Conservation (phyloP, 129 eudicot genomes). For the Centaurea solstitialis region DNA sequence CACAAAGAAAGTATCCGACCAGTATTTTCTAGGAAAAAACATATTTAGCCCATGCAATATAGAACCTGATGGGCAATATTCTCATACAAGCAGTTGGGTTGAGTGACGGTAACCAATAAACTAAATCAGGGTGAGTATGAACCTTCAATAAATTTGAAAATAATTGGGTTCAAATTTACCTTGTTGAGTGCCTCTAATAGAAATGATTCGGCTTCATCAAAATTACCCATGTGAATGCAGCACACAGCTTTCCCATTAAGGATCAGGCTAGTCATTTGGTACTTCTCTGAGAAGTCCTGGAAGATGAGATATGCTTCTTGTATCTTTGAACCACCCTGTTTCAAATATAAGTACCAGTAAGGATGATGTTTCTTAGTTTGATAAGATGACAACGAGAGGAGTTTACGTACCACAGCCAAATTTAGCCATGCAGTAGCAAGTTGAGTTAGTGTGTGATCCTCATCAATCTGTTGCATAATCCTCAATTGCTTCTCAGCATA, state of each 20-base stretch:
- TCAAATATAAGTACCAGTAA: constrained; percentile 13
- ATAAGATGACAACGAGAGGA: not conserved
- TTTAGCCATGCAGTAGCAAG: constrained; percentile 98
- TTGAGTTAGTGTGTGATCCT: constrained; percentile 96
- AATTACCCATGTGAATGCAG: constrained; percentile 97
- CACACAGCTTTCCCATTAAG: constrained; percentile 99
- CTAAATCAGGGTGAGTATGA: not conserved
- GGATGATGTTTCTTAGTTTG: not conserved
- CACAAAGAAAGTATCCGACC: not conserved
- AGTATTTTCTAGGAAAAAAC: not conserved
- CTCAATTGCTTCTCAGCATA: constrained; percentile 94
- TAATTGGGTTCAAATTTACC: constrained; percentile 33
- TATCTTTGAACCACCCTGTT: constrained; percentile 96
- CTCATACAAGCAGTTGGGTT: not conserved
- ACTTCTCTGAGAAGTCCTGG: constrained; percentile 96
- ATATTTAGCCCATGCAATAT: not conserved
- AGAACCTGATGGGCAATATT: not conserved
- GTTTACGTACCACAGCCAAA: constrained; percentile 79
- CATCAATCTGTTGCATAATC: constrained; percentile 94
- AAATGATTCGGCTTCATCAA: constrained; percentile 90
- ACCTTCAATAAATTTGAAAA: not conserved
- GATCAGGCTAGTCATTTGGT: constrained; percentile 77
- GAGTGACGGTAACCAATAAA: not conserved
- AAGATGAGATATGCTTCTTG: constrained; percentile 97
- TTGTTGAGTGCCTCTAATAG: constrained; percentile 92